Conservation (phyloP, 2,329 filamentous ascomycete genomes). For the Phyllosticta citribraziliensis region DNA sequence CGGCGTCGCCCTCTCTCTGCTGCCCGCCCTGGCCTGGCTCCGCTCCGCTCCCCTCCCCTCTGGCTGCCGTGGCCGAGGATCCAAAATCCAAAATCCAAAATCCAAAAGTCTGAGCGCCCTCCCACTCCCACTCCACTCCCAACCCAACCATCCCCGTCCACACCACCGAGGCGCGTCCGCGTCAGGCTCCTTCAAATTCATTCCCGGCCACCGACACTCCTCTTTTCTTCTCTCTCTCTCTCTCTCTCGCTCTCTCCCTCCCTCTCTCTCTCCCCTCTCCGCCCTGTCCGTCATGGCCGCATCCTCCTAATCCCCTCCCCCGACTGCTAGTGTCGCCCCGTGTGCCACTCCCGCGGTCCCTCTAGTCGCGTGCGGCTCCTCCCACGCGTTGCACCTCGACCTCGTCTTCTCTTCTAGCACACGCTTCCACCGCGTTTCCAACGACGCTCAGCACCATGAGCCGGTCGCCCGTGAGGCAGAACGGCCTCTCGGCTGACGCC, state of each 20-base stretch:
- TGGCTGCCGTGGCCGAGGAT: no score
- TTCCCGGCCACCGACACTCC: slow-evolving; percentile 25
- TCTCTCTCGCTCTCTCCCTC: no score
- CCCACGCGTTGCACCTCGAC: slow-evolving; percentile 16
- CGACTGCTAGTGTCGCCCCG: slow-evolving; percentile 13
- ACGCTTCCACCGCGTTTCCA: slow-evolving; percentile 18
- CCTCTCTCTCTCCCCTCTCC: slow-evolving; percentile 9
- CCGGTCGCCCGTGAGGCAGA: slow-evolving; percentile 19
- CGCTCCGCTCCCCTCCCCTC: no score
- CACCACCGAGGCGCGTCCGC: slow-evolving; percentile 9
- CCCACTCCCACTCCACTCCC: no score
- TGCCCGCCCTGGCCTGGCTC: no score
- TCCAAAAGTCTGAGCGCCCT: no score
- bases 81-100: no score
- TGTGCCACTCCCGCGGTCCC: slow-evolving; percentile 15
- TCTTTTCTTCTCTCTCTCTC: slow-evolving; percentile 15
- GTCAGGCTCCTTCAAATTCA: slow-evolving; percentile 21
- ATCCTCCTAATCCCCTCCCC: slow-evolving; percentile 9
- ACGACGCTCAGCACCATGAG: slow-evolving; percentile 21
- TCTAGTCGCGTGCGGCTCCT: slow-evolving; percentile 17
- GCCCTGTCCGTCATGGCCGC: slow-evolving; percentile 10
- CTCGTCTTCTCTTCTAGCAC: slow-evolving; percentile 18
- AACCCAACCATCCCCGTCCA: slow-evolving; percentile 1
- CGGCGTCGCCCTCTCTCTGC: no score
- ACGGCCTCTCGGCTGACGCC: slow-evolving; percentile 19